Conservation (phyloP, 2,329 filamentous ascomycete species). For the Trichophyton rubrum region DNA sequence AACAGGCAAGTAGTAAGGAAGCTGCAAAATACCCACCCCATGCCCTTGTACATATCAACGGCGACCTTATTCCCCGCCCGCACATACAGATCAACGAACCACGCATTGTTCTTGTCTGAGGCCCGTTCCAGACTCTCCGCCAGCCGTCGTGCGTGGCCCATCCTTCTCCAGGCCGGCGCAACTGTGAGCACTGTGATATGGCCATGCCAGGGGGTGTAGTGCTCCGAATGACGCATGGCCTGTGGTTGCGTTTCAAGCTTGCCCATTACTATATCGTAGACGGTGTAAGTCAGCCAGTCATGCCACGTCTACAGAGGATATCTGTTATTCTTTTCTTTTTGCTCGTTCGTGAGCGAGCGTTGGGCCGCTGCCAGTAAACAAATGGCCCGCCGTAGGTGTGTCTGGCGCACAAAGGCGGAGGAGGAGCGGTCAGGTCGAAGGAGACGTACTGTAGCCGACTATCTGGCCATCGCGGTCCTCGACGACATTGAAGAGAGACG, state of each 20-base stretch:
- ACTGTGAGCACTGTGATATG: slow-evolving; percentile 95
- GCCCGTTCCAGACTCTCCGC: slow-evolving; percentile 70
- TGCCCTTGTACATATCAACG: slow-evolving; percentile 73
- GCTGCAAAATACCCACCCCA: slow-evolving; percentile 50
- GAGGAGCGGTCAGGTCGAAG: background rate
- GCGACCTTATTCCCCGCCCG: slow-evolving; percentile 77
- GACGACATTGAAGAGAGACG: slow-evolving; percentile 82
- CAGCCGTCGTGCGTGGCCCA: slow-evolving; percentile 75
- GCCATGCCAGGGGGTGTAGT: slow-evolving; percentile 98
- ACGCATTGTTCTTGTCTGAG: slow-evolving; percentile 69
- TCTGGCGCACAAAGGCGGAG: background rate
- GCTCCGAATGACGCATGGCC: slow-evolving; percentile 59
- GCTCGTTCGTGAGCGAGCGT: background rate
- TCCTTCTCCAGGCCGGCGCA: slow-evolving; percentile 68
- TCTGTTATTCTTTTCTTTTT: background rate
- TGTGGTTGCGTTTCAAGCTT: slow-evolving; percentile 83
- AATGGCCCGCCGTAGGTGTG: background rate
- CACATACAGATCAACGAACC: slow-evolving; percentile 95
- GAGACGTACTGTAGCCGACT: slow-evolving; percentile 70
- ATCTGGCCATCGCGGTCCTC: slow-evolving; percentile 79
- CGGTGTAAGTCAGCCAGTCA: background rate
- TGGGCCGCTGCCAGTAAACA: background rate
- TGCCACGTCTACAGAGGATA: background rate
- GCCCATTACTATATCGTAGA: slow-evolving; percentile 61
- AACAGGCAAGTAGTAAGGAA: background rate